phyloP scores from a whole-genome alignment of 2,329 filamentous ascomycete species.

The Macrophomina tecta region DNA sequence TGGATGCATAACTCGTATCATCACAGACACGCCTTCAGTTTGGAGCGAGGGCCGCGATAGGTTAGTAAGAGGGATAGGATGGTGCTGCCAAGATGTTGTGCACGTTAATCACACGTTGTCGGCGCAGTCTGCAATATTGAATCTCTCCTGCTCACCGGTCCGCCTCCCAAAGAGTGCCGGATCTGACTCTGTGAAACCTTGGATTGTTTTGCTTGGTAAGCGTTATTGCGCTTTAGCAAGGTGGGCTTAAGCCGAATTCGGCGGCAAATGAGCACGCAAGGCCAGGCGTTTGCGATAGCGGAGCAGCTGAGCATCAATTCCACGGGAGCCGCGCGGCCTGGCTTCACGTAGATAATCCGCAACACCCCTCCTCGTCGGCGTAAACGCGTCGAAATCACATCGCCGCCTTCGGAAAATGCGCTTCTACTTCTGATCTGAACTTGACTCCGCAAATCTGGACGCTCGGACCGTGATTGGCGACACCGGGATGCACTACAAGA shows the following conservation, averaged over 20 bases:
- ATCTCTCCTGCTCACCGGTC: neutral
- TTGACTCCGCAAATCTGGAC: neutral
- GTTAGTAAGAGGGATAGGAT: neutral
- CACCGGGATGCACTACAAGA: neutral
- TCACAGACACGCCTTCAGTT: neutral
- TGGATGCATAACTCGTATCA: neutral
- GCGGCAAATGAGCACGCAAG: constrained; percentile 10
- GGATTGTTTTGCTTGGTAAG: constrained; percentile 7
- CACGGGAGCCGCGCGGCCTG: constrained; percentile 5
- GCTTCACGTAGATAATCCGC: neutral
- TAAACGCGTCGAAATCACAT: neutral
- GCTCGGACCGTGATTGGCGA: neutral
- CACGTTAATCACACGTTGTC: neutral
- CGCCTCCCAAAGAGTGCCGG: neutral
- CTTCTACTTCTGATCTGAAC: neutral
- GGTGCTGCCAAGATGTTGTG: neutral
- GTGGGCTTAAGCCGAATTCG: neutral
- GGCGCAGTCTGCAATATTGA: neutral
- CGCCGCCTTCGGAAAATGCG: too few relatives aligned
- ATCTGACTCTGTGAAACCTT: neutral
- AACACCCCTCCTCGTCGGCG: neutral
- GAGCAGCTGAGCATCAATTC: neutral
- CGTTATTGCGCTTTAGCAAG: neutral
- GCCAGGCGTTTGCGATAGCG: neutral
- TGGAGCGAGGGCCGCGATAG: neutral